Percentiles rank a stretch among this genome's conserved stretches.
Conservation (phyloP, 352 stramenopile genomes). For the Pythium brachiatum region DNA sequence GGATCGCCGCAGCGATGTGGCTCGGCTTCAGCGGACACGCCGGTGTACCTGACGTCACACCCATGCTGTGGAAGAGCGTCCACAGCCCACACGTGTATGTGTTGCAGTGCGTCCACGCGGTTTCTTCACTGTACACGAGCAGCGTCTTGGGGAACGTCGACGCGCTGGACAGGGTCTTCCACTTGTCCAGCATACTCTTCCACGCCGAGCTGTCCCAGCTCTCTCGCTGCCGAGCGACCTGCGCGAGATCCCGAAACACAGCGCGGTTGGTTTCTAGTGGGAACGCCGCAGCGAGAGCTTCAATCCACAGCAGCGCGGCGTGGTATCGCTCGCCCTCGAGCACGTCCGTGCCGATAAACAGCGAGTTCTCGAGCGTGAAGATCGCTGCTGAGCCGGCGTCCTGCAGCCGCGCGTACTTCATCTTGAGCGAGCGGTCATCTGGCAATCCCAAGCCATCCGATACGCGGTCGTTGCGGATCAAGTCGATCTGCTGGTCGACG, state of each 20-base stretch:
- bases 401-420: constrained; percentile 67
- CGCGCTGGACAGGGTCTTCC: constrained; percentile 42
- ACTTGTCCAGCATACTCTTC: constrained; percentile 56
- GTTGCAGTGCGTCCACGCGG: constrained; percentile 49
- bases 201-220: constrained; percentile 59
- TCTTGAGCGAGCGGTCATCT: constrained; percentile 46
- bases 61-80: constrained; percentile 82
- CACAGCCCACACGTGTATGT: constrained; percentile 83
- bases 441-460: constrained; percentile 27
- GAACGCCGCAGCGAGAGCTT: constrained; percentile 56
- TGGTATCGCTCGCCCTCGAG: constrained; percentile 66
- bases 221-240: constrained; percentile 35
- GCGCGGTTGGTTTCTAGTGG: constrained; percentile 63
- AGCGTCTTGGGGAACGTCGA: constrained; percentile 64
- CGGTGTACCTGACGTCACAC: constrained; percentile 34
- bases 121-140: constrained; percentile 51
- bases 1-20: constrained; percentile 55
- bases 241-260: constrained; percentile 40
- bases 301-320: constrained; percentile 61
- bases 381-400: constrained; percentile 64
- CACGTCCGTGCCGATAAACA: constrained; percentile 63
- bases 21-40: constrained; percentile 48
- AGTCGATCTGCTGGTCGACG: constrained; percentile 42
- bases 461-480: constrained; percentile 43
- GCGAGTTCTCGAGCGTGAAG: constrained; percentile 69